A percentile compares a stretch with the other conserved stretches of the same genome.
Conservation (phyloP, 1,284 basidiomycete genomes). For the Rhodofomes roseus region DNA sequence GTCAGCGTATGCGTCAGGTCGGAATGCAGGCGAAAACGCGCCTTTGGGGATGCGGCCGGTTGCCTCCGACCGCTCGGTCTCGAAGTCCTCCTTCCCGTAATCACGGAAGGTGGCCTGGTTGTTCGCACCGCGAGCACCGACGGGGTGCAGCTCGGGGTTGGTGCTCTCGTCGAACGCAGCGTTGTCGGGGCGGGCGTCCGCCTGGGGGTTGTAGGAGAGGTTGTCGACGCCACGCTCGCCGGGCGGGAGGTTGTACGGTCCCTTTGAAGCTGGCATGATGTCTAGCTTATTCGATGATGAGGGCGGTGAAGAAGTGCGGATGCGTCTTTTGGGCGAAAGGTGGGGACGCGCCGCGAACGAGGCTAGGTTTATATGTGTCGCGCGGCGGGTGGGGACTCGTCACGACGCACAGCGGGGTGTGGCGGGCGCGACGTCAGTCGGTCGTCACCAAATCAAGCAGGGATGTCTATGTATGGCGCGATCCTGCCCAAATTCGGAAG, state of each 20-base stretch:
- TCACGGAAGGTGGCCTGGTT: conserved; percentile 20
- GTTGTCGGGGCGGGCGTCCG: conserved; percentile 21
- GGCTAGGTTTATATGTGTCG: background rate
- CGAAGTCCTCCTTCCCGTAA: conserved; percentile 18
- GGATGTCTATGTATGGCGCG: background rate
- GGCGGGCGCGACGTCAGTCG: background rate
- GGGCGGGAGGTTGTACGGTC: conserved; percentile 21
- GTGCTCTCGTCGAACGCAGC: conserved; percentile 19
- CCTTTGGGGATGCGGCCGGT: conserved; percentile 21
- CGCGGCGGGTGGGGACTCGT: background rate
- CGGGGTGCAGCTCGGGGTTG: conserved; percentile 14
- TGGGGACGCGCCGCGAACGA: background rate
- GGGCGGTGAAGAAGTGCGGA: background rate
- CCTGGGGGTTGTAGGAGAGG: conserved; percentile 24
- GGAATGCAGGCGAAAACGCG: conserved; percentile 4
- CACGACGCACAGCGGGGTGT: background rate
- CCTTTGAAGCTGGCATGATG: background rate
- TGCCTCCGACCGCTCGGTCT: conserved; percentile 19
- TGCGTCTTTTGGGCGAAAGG: background rate
- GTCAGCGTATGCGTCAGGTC: background rate
- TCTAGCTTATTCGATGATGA: background rate
- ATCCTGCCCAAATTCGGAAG: background rate
- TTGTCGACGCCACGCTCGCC: conserved; percentile 17
- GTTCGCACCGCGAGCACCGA: conserved; percentile 23
- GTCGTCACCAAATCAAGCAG: background rate